These are phyloP conservation scores for Micromonas commoda DNA, from an alignment of 139 green algal species.

Conservation along the genomic window DNA sequence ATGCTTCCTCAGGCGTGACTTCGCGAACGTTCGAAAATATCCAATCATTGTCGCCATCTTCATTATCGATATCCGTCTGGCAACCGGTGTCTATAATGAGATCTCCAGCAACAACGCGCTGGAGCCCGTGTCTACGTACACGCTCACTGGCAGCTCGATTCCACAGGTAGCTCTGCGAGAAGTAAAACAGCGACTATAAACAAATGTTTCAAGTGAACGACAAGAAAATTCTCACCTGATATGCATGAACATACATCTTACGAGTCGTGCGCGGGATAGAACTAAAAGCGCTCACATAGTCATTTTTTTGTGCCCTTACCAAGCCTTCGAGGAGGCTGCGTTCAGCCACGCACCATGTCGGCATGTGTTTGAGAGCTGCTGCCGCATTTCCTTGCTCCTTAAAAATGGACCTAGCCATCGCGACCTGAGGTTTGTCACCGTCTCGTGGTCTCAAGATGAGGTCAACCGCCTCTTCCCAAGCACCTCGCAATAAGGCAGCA, in stretches of 20 bases:
- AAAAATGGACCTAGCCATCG: not conserved
- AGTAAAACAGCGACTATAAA: too few species aligned
- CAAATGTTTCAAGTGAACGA: too few species aligned
- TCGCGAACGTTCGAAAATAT: conserved; percentile 43
- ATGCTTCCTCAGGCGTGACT: conserved; percentile 69
- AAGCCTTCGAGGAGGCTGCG: conserved; percentile 48
- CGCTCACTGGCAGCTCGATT: conserved; percentile 64
- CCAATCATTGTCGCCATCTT: not conserved
- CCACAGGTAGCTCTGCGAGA: conserved; percentile 85
- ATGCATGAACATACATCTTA: conserved; percentile 90
- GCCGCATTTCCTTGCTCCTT: conserved; percentile 20
- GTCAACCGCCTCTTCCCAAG: conserved; percentile 58
- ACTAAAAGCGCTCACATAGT: conserved; percentile 40
- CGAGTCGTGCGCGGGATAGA: conserved; percentile 68
- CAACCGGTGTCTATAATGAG: conserved; percentile 43
- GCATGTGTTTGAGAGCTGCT: conserved; percentile 52
- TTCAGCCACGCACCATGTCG: conserved; percentile 51
- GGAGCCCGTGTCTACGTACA: conserved; percentile 43
- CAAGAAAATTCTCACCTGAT: too few species aligned
- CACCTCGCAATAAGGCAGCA: conserved; percentile 57
- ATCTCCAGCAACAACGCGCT: conserved; percentile 59
- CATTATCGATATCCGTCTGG: not conserved
- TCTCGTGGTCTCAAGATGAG: conserved; percentile 53
- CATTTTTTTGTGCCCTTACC: conserved; percentile 1
- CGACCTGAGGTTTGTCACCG: conserved; percentile 11